Base-by-base conservation (phyloP, 805 yeast genomes). In the Pichia exigua region DNA sequence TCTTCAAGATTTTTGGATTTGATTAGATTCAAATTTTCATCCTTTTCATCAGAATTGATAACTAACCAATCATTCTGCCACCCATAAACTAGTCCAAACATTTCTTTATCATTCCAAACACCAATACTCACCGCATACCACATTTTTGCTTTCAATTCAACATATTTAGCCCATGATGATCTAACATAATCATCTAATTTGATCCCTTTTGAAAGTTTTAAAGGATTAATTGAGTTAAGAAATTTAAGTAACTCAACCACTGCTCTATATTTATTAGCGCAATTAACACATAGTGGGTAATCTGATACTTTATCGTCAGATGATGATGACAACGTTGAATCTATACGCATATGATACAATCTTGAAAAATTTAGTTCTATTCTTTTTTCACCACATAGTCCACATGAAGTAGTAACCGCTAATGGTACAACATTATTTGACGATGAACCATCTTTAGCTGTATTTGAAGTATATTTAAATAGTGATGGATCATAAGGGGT, bases 201-300 rank as follows among this genome's bases (percentile, higher is more conserved):
- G 10, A n/a, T 26, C 9, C 42, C 30, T 21, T 22, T 28, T 1
- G 40, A 13, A 4, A 45, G 35, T n/a, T 46, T 41, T 4, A 28
- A 32, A 8, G 58, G 56, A 38, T 44, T 30, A 11, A 55, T 40
- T 28, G 41, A 41, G 5, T 30, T 30, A 11, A 92, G 66, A 59
- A 85, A 84, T 42, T 90, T 86, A 62, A 88, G 81, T 54, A 88
- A 77, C 53, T 91, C 96, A 66, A 97, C 88, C 1, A 85, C 78
- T 52, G 87, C 81, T 61, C 98, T 78, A 47, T 90, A 74, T 61
- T 88, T 83, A 49, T 82, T 73, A 45, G 94, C 74, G 68, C 98
- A 92, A 59, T 81, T 83, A 54, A 84, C 83, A 64, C 97, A 92
- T 35, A 91, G 72, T 17, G 95, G 86, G 61, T 85, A 85, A 71